Conservation (phyloP, 371 early-diverging fungal genomes). For the Mucor indicus region DNA sequence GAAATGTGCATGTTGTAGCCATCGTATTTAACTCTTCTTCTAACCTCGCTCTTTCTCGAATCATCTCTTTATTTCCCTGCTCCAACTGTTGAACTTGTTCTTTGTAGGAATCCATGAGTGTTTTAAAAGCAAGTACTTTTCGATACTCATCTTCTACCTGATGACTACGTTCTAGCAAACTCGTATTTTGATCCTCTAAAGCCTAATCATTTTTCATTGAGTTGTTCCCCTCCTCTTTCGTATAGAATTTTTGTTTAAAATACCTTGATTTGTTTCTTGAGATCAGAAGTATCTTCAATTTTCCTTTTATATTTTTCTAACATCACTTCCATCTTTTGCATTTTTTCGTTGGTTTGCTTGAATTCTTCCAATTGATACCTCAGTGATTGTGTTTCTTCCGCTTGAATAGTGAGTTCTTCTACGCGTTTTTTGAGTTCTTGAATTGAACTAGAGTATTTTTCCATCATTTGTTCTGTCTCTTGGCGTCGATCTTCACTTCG, state of each 20-base stretch:
- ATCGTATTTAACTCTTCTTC: constrained; percentile 67
- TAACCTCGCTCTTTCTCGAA: constrained; percentile 63
- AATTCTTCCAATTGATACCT: constrained; percentile 88
- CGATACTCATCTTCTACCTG: constrained; percentile 86
- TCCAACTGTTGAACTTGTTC: constrained; percentile 79
- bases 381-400: constrained; percentile 70
- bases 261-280: constrained; percentile 78
- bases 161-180: constrained; percentile 65
- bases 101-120: constrained; percentile 82
- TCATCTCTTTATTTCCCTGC: constrained; percentile 57
- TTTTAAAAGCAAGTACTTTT: constrained; percentile 74
- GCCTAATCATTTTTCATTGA: no score
- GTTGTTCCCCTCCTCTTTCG: no score
- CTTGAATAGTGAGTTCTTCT: constrained; percentile 61
- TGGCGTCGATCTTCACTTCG: constrained; percentile 74
- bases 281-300: constrained; percentile 81
- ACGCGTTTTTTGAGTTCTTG: constrained; percentile 68
- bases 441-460: constrained; percentile 57
- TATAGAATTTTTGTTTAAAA: no score
- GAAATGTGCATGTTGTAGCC: constrained; percentile 56
- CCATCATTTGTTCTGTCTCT: constrained; percentile 66
- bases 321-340: constrained; percentile 83
- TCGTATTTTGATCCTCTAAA: constrained; percentile 79
- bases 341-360: constrained; percentile 79
- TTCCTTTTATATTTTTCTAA: constrained; percentile 92